phyloP scores from a whole-genome alignment of 75 land plant species.

The Adiantum capillusveneris region DNA sequence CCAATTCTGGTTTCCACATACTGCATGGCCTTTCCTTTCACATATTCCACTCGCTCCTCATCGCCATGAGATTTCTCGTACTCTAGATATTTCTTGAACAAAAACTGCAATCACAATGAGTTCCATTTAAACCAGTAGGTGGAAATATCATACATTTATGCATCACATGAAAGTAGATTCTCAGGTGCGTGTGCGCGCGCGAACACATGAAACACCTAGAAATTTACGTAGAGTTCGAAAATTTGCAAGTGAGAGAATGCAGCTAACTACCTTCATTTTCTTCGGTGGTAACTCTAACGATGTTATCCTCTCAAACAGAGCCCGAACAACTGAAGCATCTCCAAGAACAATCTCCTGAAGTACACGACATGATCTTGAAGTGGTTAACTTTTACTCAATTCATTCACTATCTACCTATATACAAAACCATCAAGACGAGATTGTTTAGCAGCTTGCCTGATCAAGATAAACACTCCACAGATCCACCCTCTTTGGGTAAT shows the following conservation, averaged over 20 bases:
- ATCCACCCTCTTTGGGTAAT: conserved; percentile 91
- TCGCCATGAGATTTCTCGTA: conserved; percentile 74
- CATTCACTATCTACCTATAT: no score
- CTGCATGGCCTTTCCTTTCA: conserved; percentile 82
- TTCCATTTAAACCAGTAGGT: no score
- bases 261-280: conserved; percentile 77
- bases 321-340: conserved; percentile 58
- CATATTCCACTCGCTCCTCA: conserved; percentile 63
- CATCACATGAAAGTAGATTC: no score
- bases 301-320: conserved; percentile 82
- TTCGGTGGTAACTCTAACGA: conserved; percentile 67
- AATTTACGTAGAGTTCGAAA: no score
- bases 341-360: conserved; percentile 72
- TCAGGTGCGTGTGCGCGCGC: no score
- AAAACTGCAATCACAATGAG: conserved; percentile 74
- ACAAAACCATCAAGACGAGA: not conserved
- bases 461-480: conserved; percentile 94
- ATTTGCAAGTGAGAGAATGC: no score
- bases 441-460: conserved; percentile 42
- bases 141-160: no score
- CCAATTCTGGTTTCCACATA: conserved; percentile 52
- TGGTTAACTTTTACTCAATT: no score
- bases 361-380: not conserved
- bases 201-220: no score
- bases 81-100: conserved; percentile 82